Evolutionary conservation across 2,329 filamentous ascomycete genomes (phyloP).

Genomic region (Samsoniella hepiali): DNA sequence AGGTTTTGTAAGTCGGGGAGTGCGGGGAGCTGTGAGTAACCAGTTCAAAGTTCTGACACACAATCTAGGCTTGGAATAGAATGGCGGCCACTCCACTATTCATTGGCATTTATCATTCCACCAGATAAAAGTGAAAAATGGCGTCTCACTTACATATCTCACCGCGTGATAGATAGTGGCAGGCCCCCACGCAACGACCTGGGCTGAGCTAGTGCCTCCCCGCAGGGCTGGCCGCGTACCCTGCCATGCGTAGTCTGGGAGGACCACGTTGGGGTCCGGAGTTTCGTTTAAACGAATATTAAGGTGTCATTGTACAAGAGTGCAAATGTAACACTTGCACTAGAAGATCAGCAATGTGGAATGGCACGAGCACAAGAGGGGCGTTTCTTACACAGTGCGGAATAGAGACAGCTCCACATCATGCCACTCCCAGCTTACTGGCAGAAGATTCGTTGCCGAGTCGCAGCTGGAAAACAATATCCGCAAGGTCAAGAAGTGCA

Average conservation of each 20-base stretch:
- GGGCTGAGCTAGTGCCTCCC: not conserved
- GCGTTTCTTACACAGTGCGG: constrained; percentile 2
- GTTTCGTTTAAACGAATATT: not conserved
- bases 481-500: not conserved
- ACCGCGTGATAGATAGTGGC: not conserved
- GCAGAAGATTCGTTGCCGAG: not conserved
- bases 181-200: not conserved
- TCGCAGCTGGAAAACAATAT: not conserved
- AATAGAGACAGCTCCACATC: not conserved
- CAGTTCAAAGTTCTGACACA: not conserved
- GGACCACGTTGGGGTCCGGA: not conserved
- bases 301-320: not conserved
- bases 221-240: not conserved
- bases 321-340: not conserved
- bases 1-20: not conserved
- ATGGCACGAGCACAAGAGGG: not conserved
- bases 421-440: not conserved
- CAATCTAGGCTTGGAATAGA: not conserved
- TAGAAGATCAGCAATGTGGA: not conserved
- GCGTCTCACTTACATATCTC: not conserved
- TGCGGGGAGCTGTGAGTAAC: not conserved
- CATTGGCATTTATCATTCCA: not conserved
- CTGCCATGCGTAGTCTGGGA: not conserved
- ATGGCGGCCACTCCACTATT: not conserved
- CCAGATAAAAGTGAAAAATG: too few species aligned